Evolutionary conservation across 345 rosid species (phyloP), one percentile per base, ranked within the genome.

Genomic region (Gynandropsis gynandra): DNA sequence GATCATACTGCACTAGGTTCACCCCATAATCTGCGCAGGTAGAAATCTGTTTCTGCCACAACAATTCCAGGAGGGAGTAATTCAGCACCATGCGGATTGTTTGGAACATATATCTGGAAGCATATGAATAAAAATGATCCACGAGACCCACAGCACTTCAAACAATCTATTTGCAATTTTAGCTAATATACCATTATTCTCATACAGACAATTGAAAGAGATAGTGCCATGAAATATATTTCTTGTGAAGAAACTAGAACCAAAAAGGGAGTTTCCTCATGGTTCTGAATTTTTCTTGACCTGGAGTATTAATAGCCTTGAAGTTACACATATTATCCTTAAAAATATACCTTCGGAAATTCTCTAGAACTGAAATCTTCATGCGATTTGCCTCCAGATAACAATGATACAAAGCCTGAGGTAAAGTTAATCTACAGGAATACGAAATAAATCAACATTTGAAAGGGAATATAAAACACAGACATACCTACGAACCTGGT

Each of bases 71-170:
- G 92, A 55, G 96, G 98, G 45, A 90, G 77, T 68, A 66, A 65
- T 79, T 86, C 95, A n/a, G 92, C 87, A 58, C 98, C 96, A 59
- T 63, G 96, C 7, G 98, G 98, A 76, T 87, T 90, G 64, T 82
- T 78, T 24, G 83, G 72, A 67, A 79, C 89, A 63, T 80, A 73
- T 71, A 90, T 83, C 96, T 90, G 83, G 36, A 38, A 50, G 31
- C 36, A 52, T 18, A 62, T 16, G 10, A 45, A 54, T 44, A 37
- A 4, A 27, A 43, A 34, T 7, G 41, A 49, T 8, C 42, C 9
- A 16, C 43, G 4, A 72, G 52, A 56, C n/a, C n/a, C n/a, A n/a
- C n/a, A n/a, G n/a, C n/a, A n/a, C n/a, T n/a, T n/a, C n/a, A n/a
- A n/a, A n/a, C n/a, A n/a, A n/a, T n/a, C n/a, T n/a, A n/a, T n/a